phyloP scores from a whole-genome alignment of 2,329 filamentous ascomycete genomes.

The Fusarium devonianum region DNA sequence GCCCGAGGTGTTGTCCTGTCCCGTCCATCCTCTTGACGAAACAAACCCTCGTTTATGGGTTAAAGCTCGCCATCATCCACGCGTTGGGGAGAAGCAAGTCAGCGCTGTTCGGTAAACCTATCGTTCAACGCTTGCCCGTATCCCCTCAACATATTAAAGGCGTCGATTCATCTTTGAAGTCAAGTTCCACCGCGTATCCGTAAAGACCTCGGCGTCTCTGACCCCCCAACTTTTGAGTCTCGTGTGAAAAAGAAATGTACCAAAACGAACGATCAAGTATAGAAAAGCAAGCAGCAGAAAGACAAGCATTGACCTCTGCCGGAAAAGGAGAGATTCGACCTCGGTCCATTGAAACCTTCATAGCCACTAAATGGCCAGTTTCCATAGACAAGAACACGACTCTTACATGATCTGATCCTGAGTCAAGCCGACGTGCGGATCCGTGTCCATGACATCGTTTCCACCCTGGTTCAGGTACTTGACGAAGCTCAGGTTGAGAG shows the following conservation, averaged over 20 bases:
- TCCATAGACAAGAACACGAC: constrained; percentile 19
- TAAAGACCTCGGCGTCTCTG: constrained; percentile 31
- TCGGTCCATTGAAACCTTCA: constrained; percentile 13
- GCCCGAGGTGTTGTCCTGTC: constrained; percentile 25
- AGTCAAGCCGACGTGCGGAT: constrained; percentile 78
- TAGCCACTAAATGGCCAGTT: constrained; percentile 9
- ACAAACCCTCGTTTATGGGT: constrained; percentile 29
- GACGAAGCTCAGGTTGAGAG: constrained; percentile 90
- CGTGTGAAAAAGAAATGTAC: constrained; percentile 26
- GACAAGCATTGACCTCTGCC: constrained; percentile 5
- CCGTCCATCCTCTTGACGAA: constrained; percentile 31
- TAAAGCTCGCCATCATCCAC: constrained; percentile 27
- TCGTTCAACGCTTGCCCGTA: constrained; percentile 25
- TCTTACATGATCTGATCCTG: constrained; percentile 96
- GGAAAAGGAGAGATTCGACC: constrained; percentile 16
- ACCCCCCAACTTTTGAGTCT: constrained; percentile 40
- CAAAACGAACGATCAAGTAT: constrained; percentile 31
- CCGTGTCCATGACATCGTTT: constrained; percentile 82
- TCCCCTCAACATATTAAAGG: constrained; percentile 35
- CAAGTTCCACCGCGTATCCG: constrained; percentile 32
- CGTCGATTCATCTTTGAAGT: constrained; percentile 32
- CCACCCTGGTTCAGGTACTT: constrained; percentile 81
- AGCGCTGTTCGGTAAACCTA: constrained; percentile 29
- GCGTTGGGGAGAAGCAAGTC: constrained; percentile 21
- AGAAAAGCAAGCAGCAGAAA: constrained; percentile 29